Base-by-base conservation (phyloP, 148 eudicot genomes). In the Fagopyrum esculentum region DNA sequence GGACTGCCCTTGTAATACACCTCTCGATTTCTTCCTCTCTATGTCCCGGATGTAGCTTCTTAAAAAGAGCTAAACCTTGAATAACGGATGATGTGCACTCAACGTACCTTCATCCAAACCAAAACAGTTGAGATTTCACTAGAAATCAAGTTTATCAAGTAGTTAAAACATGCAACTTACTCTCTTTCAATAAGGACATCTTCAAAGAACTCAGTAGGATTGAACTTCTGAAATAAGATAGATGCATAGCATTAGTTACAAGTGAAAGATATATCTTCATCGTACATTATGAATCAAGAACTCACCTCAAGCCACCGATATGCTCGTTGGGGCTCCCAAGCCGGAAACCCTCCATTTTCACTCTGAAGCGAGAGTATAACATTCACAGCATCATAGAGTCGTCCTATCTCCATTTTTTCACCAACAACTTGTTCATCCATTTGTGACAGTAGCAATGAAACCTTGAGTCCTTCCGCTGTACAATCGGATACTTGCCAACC, bases 331-430 rank as follows among this genome's bases (percentile, higher is more conserved):
- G 90, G 83, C 75, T 87, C 87, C 90, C 87, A 84, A 73, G 87
- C 89, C 66, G 85, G 73, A n/a, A 86, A 78, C 49, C 89, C 89
- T 16, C 89, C 89, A 76, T 71, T 83, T 43, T 61, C 73, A 76
- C 85, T 86, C 76, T 89, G 94, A 11, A 90, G 78, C 46, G 89
- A 85, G 47, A 88, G 86, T 73, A 90, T 70, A 77, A 88, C 84
- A 81, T 88, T 85, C 4, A 88, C 90, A 5, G 95, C 89, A 52
- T 90, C 92, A 48, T 81, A 85, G 9, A 88, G 49, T 35, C 73
- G 80, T 51, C 83, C 82, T 5, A 72, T 63, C 73, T 86, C 85
- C 5, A 86, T 57, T 73, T 75, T 75, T 76, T 82, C 80, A 13
- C 89, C 95, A 11, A 84, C 90, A 43, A 85, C 71, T 9, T 75